Percentiles rank a stretch among this genome's conserved stretches.
Conservation (phyloP, 176 grass and related monocot species). For the Oryza longistaminata region DNA sequence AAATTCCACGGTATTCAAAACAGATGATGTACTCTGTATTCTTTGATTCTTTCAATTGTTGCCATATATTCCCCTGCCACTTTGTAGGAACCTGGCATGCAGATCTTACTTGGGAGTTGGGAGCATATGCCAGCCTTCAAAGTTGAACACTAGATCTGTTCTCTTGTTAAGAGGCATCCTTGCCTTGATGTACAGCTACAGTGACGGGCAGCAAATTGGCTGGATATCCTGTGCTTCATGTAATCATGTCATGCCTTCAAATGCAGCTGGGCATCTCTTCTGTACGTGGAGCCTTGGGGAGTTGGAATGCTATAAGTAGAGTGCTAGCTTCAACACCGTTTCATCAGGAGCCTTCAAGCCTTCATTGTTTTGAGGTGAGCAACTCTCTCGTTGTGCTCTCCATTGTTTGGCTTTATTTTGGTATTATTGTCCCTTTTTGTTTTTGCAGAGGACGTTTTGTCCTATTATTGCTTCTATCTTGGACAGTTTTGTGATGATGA, state of each 20-base stretch:
- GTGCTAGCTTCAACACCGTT: constrained; percentile 37
- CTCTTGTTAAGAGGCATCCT: constrained; percentile 13
- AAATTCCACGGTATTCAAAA: not conserved
- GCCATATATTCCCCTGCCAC: constrained; percentile 31
- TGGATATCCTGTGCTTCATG: constrained; percentile 7
- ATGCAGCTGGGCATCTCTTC: constrained; percentile 23
- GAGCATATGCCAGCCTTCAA: constrained; percentile 7
- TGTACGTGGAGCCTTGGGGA: not conserved
- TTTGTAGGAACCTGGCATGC: constrained; percentile 7
- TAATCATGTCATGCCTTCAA: constrained; percentile 15
- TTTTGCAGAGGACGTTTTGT: not conserved
- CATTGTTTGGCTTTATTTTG: not conserved
- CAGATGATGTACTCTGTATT: constrained; percentile 41
- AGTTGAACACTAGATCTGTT: not conserved
- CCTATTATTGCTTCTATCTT: not conserved
- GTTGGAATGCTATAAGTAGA: constrained; percentile 44
- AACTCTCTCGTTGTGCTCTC: not conserved
- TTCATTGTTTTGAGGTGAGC: constrained; percentile 35
- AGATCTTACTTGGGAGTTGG: constrained; percentile 7
- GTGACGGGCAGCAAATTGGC: constrained; percentile 4
- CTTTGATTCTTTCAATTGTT: constrained; percentile 22
- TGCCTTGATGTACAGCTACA: constrained; percentile 15
- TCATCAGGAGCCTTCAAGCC: constrained; percentile 8
- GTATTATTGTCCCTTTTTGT: not conserved
- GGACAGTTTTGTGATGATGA: not conserved